phyloP scores from a whole-genome alignment of 768 basidiomycete species.

The Sarcomyxa edulis region DNA sequence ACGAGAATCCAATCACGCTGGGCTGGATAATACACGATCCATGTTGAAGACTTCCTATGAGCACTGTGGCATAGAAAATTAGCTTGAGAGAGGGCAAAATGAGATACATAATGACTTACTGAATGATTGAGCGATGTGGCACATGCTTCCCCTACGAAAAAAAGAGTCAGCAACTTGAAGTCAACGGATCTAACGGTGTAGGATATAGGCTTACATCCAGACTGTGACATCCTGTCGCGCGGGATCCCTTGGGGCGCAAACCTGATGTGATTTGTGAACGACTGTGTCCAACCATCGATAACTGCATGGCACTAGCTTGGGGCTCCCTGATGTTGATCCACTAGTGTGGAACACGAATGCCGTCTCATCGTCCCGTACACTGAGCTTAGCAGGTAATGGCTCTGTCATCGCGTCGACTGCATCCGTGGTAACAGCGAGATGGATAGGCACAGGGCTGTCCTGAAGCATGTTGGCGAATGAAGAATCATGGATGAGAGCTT shows the following conservation, averaged over 20 bases:
- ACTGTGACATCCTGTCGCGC: slow-evolving; percentile 62
- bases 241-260: slow-evolving; percentile 41
- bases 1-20: slow-evolving; percentile 56
- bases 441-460: slow-evolving; percentile 44
- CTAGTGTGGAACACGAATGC: slow-evolving; percentile 77
- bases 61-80: slow-evolving; percentile 38
- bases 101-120: slow-evolving; percentile 39
- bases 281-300: slow-evolving; percentile 62
- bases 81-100: slow-evolving; percentile 17
- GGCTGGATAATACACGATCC: slow-evolving; percentile 72
- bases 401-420: slow-evolving; percentile 29
- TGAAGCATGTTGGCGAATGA: slow-evolving; percentile 41
- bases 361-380: slow-evolving; percentile 31
- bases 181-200: slow-evolving; percentile 3
- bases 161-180: slow-evolving; percentile 24
- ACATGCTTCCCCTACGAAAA: slow-evolving; percentile 70
- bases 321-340: slow-evolving; percentile 80
- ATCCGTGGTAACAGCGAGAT: slow-evolving; percentile 37
- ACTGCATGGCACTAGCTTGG: slow-evolving; percentile 71
- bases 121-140: slow-evolving; percentile 74
- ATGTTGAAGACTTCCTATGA: slow-evolving; percentile 66
- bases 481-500: slow-evolving; percentile 60
- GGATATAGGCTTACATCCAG: slow-evolving; percentile 55
- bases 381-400: slow-evolving; percentile 38
- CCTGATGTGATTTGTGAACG: slow-evolving; percentile 52